Evolutionary conservation across 768 basidiomycete genomes (phyloP).

Genomic region (Hydnomerulius pinastri): DNA sequence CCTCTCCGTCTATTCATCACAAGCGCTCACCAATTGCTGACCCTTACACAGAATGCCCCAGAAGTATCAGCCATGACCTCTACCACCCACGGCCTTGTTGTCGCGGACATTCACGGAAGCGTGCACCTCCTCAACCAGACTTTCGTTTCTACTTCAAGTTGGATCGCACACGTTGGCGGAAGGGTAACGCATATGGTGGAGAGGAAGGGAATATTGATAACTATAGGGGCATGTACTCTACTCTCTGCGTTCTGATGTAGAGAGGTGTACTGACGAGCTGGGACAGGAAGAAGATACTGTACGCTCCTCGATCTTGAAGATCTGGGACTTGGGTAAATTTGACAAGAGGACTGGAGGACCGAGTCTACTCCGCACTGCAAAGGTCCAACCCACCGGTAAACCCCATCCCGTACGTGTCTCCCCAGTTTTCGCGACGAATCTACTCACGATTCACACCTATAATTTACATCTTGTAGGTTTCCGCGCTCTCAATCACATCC

Average conservation of each 20-base stretch:
- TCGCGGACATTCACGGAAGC: slow-evolving; percentile 86
- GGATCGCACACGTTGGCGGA: slow-evolving; percentile 79
- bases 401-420: slow-evolving; percentile 67
- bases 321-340: slow-evolving; percentile 81
- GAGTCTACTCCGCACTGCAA: slow-evolving; percentile 68
- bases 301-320: slow-evolving; percentile 72
- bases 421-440: slow-evolving; percentile 1
- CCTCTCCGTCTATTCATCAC: slow-evolving; percentile 2
- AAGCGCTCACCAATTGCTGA: slow-evolving; percentile 4
- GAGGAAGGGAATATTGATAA: slow-evolving; percentile 77
- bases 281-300: slow-evolving; percentile 73
- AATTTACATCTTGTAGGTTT: too few relatives aligned
- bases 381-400: slow-evolving; percentile 72
- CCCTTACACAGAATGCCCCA: slow-evolving; percentile 47
- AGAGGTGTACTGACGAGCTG: slow-evolving; percentile 10
- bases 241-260: slow-evolving; percentile 4
- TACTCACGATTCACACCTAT: too few relatives aligned
- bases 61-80: slow-evolving; percentile 74
- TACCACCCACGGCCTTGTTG: slow-evolving; percentile 66
- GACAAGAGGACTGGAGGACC: slow-evolving; percentile 69
- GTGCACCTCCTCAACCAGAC: slow-evolving; percentile 74
- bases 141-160: slow-evolving; percentile 70
- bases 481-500: slow-evolving; percentile 76
- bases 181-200: slow-evolving; percentile 88
- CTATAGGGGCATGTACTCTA: slow-evolving; percentile 71